phyloP scores from a whole-genome alignment of 2,329 filamentous ascomycete genomes.

The Claviceps fusiformis region DNA sequence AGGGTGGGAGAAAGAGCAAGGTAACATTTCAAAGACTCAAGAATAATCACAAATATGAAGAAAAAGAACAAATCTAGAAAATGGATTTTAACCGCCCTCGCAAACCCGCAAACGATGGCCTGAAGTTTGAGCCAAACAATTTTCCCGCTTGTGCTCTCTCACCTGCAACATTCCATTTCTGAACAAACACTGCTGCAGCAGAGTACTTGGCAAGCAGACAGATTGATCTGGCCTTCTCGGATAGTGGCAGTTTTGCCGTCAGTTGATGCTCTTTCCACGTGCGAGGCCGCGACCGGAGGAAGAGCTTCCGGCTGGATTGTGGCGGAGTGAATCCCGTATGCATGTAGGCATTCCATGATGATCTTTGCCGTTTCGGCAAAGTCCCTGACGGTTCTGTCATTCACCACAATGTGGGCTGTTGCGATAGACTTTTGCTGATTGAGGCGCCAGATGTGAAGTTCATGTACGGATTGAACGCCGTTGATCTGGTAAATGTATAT shows the following conservation, averaged over 20 bases:
- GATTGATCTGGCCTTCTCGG: constrained; percentile 12
- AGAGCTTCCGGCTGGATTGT: constrained; percentile 54
- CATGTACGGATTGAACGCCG: constrained; percentile 53
- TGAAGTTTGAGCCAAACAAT: neutral
- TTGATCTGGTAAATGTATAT: constrained; percentile 33
- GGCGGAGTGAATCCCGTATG: constrained; percentile 57
- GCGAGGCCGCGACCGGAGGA: neutral
- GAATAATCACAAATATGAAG: neutral
- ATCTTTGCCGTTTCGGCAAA: constrained; percentile 49
- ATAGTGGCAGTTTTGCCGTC: constrained; percentile 8
- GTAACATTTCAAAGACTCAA: too few relatives aligned
- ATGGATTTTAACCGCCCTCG: too few relatives aligned
- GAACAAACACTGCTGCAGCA: constrained; percentile 39
- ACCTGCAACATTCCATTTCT: constrained; percentile 35
- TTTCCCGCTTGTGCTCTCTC: neutral
- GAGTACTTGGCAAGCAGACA: constrained; percentile 32
- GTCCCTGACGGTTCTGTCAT: constrained; percentile 37
- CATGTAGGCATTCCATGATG: constrained; percentile 56
- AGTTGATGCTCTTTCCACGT: constrained; percentile 6
- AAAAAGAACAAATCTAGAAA: too few relatives aligned
- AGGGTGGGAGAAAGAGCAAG: too few relatives aligned
- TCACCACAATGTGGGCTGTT: constrained; percentile 53
- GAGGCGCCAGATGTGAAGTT: constrained; percentile 62
- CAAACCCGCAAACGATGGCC: too few relatives aligned
- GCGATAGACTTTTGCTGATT: constrained; percentile 58